A percentile compares a stretch with the other conserved stretches of the same genome.
Conservation (phyloP, 352 stramenopile species). For the Aphanomyces astaci region DNA sequence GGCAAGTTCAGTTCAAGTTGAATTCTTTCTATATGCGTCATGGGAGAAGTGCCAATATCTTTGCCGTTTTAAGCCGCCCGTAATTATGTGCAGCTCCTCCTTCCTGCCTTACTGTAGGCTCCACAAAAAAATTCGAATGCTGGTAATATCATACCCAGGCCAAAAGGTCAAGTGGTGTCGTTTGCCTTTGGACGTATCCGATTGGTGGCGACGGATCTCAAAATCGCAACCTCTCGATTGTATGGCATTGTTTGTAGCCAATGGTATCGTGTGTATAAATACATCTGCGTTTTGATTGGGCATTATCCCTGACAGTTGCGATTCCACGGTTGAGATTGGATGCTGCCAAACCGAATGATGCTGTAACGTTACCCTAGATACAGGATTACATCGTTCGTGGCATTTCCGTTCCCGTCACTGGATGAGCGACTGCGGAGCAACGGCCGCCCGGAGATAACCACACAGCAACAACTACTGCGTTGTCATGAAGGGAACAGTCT, state of each 20-base stretch:
- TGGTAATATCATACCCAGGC: no score
- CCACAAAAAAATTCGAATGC: no score
- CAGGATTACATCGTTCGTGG: not conserved
- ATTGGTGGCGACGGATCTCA: no score
- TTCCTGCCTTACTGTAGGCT: no score
- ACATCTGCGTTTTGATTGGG: not conserved
- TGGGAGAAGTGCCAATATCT: no score
- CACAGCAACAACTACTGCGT: not conserved
- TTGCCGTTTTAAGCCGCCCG: no score
- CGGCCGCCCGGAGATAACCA: not conserved
- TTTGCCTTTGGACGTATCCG: no score
- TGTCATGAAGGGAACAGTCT: not conserved
- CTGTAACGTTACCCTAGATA: not conserved
- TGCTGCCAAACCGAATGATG: not conserved
- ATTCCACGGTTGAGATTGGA: conserved; percentile 1
- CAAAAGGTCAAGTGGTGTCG: no score
- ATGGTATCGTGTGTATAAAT: not conserved
- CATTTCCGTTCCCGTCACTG: not conserved
- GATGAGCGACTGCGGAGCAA: not conserved
- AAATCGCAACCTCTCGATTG: no score
- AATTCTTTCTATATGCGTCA: no score
- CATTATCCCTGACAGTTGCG: conserved; percentile 4
- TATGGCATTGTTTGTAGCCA: not conserved
- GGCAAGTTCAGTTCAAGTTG: no score
- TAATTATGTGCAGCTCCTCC: no score